Evolutionary conservation across 495 filamentous ascomycete species (phyloP).

Genomic region (Pyrenopolyporus hunteri): DNA sequence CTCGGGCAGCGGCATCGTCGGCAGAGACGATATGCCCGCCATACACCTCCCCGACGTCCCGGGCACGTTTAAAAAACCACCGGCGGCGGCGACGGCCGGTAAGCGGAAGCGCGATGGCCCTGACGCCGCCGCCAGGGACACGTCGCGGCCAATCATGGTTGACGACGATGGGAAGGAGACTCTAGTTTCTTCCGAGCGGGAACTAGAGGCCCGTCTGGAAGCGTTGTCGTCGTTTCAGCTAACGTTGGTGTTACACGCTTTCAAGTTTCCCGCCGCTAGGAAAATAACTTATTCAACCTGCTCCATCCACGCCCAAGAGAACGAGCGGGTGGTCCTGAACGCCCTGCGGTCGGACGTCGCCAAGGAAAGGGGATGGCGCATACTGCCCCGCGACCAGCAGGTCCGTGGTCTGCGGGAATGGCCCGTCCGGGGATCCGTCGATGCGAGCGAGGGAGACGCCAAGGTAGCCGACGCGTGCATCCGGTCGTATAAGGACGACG

Average conservation of each 20-base stretch:
- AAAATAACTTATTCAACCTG: constrained; percentile 92
- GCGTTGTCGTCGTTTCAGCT: constrained; percentile 81
- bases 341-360: constrained; percentile 72
- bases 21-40: constrained; percentile 74
- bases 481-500: constrained; percentile 78
- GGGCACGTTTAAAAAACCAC: constrained; percentile 25
- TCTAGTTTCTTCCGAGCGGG: constrained; percentile 48
- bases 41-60: constrained; percentile 61
- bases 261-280: constrained; percentile 76
- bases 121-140: constrained; percentile 36
- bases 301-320: constrained; percentile 83
- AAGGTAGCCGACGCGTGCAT: constrained; percentile 73
- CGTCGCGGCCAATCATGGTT: constrained; percentile 46
- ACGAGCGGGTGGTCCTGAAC: constrained; percentile 79
- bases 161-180: constrained; percentile 58
- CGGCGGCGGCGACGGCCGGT: constrained; percentile 37
- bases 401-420: constrained; percentile 72
- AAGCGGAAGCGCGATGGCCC: constrained; percentile 48
- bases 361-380: constrained; percentile 71
- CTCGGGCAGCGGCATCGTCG: constrained; percentile 92
- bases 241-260: constrained; percentile 77
- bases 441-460: constrained; percentile 45
- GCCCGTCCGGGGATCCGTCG: constrained; percentile 68
- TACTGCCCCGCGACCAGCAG: constrained; percentile 73
- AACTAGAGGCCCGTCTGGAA: constrained; percentile 62